These are phyloP conservation scores for Ceratocystis lukuohia DNA, from an alignment of 2,329 filamentous ascomycete genomes.

Conservation along the genomic window DNA sequence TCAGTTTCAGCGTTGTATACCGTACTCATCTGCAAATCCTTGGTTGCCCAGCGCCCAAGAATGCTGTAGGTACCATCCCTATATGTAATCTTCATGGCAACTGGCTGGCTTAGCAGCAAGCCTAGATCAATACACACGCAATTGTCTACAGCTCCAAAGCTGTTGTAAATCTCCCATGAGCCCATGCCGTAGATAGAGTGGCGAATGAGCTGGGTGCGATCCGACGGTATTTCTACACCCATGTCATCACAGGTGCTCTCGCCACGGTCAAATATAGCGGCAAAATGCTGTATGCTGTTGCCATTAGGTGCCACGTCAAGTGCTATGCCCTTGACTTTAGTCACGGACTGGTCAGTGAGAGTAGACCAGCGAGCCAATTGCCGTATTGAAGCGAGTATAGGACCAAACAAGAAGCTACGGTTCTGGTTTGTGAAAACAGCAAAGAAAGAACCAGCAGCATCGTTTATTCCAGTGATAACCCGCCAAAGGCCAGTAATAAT, in stretches of 20 bases:
- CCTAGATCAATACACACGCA: neutral
- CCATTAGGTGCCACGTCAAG: neutral
- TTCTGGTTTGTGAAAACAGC: constrained; percentile 4
- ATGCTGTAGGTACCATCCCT: neutral
- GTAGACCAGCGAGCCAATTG: neutral
- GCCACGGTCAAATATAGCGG: neutral
- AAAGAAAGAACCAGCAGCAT: neutral
- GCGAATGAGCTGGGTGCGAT: neutral
- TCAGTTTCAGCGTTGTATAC: neutral
- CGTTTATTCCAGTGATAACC: neutral
- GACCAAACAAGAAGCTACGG: constrained; percentile 5
- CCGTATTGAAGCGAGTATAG: neutral
- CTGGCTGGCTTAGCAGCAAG: neutral
- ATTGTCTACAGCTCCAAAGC: neutral
- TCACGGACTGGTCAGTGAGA: neutral
- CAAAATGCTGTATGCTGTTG: constrained; percentile 5
- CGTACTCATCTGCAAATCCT: neutral
- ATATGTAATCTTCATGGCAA: constrained; percentile 3
- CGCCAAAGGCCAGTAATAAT: neutral
- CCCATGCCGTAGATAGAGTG: neutral
- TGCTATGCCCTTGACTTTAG: constrained; percentile 2
- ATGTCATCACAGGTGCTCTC: neutral
- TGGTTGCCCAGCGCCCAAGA: neutral
- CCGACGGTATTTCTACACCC: neutral
- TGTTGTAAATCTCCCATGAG: constrained; percentile 6